Conservation (phyloP, 2,329 filamentous ascomycete species). For the Alternaria burnsii region DNA sequence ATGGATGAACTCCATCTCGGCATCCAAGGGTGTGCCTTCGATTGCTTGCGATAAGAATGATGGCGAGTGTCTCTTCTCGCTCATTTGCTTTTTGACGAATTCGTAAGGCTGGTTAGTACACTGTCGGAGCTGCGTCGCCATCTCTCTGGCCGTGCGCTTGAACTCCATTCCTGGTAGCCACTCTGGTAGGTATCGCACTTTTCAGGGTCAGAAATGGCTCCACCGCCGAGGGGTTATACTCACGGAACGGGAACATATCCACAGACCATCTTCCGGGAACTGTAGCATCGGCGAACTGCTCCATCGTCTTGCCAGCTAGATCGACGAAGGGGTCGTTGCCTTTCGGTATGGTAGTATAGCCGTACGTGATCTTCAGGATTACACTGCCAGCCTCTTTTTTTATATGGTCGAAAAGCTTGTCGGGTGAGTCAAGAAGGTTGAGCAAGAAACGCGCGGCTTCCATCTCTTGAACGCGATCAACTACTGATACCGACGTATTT, state of each 20-base stretch:
- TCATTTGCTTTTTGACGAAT: constrained; percentile 55
- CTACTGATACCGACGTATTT: constrained; percentile 26
- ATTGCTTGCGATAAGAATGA: constrained; percentile 55
- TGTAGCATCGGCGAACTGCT: constrained; percentile 51
- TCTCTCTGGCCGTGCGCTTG: constrained; percentile 21
- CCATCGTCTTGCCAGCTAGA: constrained; percentile 52
- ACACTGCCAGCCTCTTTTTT: constrained; percentile 38
- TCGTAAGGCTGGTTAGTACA: constrained; percentile 53
- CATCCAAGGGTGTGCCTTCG: constrained; percentile 35
- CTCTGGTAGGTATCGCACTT: constrained; percentile 53
- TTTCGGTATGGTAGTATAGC: constrained; percentile 55
- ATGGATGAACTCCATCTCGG: constrained; percentile 44
- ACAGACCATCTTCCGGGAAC: constrained; percentile 58
- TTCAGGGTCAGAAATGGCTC: not conserved
- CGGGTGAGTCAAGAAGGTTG: constrained; percentile 28
- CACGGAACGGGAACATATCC: constrained; percentile 56
- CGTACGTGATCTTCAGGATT: constrained; percentile 44
- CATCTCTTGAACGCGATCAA: constrained; percentile 32
- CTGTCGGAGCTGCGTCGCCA: constrained; percentile 39
- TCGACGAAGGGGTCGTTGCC: constrained; percentile 56
- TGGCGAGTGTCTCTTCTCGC: constrained; percentile 32
- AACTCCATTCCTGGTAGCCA: constrained; percentile 57
- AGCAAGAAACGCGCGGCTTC: constrained; percentile 35
- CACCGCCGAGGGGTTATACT: constrained; percentile 14
- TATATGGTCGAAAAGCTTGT: constrained; percentile 33